Evolutionary conservation across 2,329 filamentous ascomycete genomes (phyloP), one percentile per base, ranked within the genome.

Genomic region (Aspergillus fructus): DNA sequence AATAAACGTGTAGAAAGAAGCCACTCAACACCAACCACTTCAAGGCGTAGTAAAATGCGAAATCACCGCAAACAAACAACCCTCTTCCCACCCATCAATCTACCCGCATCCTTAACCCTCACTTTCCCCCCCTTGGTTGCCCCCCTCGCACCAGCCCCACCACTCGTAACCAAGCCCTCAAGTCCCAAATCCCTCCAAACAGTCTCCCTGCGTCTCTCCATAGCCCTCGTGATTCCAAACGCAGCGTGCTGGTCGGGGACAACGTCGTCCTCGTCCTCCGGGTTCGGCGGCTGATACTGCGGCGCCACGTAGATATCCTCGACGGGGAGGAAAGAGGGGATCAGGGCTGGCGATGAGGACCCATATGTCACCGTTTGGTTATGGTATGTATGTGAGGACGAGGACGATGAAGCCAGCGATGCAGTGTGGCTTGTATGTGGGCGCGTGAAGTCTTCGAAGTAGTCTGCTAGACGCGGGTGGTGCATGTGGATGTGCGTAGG

Each of bases 171-270:
- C 58, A 62, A 56, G 61, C 60, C 64, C 66, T 59, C 66, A 51
- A 67, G 54, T 47, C 47, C 64, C 63, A 86, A 67, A 74, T 88
- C 85, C 59, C 81, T 77, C 85, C 85, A 88, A 2, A 79, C 78
- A 4, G 77, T 76, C 71, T 83, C 82, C 49, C 77, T 74, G 59
- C 77, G 77, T 49, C 76, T 75, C 68, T 85, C 81, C 66, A 85
- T 86, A 0, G 85, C 85, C 42, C 85, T 76, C 68, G 83, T 80
- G 58, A 88, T 88, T 1, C 85, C 85, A 72, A 87, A 88, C 2
- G 85, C 85, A 0, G 85, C 85, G 70, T 88, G 85, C 71, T 87
- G 85, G 63, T 88, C 85, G 0, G 85, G 85, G 13, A 88, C 85
- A 3, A 88, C 83, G 62, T 87, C 85, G 60, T 88, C 85, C 68